Evolutionary conservation across 2,329 filamentous ascomycete genomes (phyloP).

Genomic region (Pseudovirgaria hyperparasitica): DNA sequence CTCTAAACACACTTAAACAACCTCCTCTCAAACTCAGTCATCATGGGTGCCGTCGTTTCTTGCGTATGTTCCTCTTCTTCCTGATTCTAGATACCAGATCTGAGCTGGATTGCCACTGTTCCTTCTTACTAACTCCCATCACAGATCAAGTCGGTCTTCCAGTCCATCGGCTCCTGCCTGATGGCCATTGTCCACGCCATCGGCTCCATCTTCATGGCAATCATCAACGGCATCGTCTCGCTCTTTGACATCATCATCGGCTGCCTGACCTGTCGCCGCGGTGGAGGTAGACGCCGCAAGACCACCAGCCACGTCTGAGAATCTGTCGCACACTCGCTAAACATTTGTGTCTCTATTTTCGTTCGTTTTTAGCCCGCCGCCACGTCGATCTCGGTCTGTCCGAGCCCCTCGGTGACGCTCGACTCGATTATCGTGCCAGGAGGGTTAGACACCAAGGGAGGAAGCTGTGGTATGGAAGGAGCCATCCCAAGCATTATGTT

Average conservation of each 20-base stretch:
- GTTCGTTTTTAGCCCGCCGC: too few species aligned
- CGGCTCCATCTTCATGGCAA: conserved; percentile 31
- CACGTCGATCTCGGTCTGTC: too few species aligned
- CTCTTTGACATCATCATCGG: conserved; percentile 37
- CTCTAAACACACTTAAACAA: too few species aligned
- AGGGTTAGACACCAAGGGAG: too few species aligned
- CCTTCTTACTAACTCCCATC: conserved; percentile 10
- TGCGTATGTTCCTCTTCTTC: conserved; percentile 49
- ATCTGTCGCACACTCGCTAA: too few species aligned
- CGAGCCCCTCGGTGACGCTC: too few species aligned
- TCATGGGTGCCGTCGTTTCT: conserved; percentile 73
- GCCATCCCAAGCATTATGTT: too few species aligned
- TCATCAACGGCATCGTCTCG: conserved; percentile 36
- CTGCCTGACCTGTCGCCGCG: conserved; percentile 36
- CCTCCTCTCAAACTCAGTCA: conserved; percentile 19
- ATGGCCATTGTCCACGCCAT: conserved; percentile 36
- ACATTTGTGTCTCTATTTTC: too few species aligned
- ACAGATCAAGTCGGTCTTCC: conserved; percentile 30
- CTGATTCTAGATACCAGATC: too few species aligned
- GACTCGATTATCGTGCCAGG: too few species aligned
- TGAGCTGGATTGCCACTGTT: conserved; percentile 1
- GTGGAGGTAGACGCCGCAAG: conserved; percentile 24
- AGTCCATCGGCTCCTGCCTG: conserved; percentile 33
- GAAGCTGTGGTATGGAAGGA: too few species aligned
- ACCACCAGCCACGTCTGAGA: too few species aligned